A percentile compares a stretch with the other conserved stretches of the same genome.
These are phyloP conservation scores for Ganoderma boninense DNA, from an alignment of 1,284 basidiomycete species.

Conservation along the genomic window DNA sequence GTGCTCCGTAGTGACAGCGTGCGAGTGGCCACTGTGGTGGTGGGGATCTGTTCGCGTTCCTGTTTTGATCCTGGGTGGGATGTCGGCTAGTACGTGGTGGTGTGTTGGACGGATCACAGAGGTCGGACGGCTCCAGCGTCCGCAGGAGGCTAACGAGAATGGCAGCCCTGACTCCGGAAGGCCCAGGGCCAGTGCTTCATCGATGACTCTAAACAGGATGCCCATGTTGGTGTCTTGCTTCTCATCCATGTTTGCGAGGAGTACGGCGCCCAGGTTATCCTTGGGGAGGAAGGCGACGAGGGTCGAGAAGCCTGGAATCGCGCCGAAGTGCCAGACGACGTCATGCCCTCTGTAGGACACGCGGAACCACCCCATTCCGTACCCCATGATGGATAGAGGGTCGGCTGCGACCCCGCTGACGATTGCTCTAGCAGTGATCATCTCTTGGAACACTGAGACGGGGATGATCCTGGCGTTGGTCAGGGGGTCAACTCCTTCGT, in stretches of 20 bases:
- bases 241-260: conserved; percentile 52
- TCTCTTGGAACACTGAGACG: conserved; percentile 32
- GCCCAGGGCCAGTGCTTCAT: conserved; percentile 31
- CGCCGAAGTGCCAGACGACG: conserved; percentile 27
- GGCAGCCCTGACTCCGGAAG: conserved; percentile 5
- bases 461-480: conserved; percentile 42
- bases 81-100: background rate
- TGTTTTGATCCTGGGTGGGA: background rate
- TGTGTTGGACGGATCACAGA: conserved; percentile 3
- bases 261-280: conserved; percentile 50
- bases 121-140: background rate
- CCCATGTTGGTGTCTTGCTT: conserved; percentile 43
- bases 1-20: background rate
- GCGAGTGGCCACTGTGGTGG: background rate
- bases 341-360: conserved; percentile 39
- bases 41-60: background rate
- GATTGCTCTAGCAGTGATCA: conserved; percentile 40
- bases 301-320: conserved; percentile 47
- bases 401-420: conserved; percentile 6
- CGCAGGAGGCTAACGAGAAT: background rate
- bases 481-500: conserved; percentile 37
- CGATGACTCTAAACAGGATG: conserved; percentile 29
- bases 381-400: conserved; percentile 34
- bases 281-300: conserved; percentile 41
- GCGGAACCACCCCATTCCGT: conserved; percentile 42